Conservation (phyloP, 164 flowering plant genomes). For the Santalum album region DNA sequence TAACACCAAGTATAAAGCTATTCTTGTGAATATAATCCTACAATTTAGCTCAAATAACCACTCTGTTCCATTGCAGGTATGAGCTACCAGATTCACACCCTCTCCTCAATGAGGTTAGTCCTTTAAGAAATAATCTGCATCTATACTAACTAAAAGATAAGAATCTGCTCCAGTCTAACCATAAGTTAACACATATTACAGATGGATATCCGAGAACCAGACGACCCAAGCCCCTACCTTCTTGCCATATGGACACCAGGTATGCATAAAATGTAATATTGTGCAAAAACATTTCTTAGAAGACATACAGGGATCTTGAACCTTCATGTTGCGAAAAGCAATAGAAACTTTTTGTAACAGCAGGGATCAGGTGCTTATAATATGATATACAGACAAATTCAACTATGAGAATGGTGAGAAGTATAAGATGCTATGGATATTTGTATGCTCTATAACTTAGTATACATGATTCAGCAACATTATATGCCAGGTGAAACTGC, state of each 20-base stretch:
- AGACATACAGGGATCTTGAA: not conserved
- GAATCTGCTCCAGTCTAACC: not conserved
- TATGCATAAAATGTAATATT: not conserved
- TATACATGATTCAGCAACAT: not conserved
- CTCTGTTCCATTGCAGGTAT: not conserved
- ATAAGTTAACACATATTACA: not conserved
- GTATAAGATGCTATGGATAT: too few relatives aligned
- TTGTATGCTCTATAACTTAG: too few relatives aligned
- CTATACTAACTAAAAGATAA: not conserved
- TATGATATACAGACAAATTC: too few relatives aligned
- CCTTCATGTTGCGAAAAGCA: too few relatives aligned
- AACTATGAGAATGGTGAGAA: too few relatives aligned
- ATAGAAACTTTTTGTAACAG: too few relatives aligned
- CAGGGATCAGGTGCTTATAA: too few relatives aligned
- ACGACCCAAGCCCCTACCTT: not conserved
- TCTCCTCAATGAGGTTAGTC: not conserved
- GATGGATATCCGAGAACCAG: not conserved
- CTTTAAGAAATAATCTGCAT: not conserved
- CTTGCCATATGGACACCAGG: slow-evolving; percentile 1
- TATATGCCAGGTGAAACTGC: slow-evolving; percentile 70
- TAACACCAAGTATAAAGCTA: too few relatives aligned
- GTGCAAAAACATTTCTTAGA: not conserved
- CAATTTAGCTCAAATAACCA: too few relatives aligned
- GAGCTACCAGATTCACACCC: not conserved
- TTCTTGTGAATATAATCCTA: too few relatives aligned